These are phyloP conservation scores for Didymella glomerata DNA, from an alignment of 2,329 filamentous ascomycete genomes.

Conservation along the genomic window DNA sequence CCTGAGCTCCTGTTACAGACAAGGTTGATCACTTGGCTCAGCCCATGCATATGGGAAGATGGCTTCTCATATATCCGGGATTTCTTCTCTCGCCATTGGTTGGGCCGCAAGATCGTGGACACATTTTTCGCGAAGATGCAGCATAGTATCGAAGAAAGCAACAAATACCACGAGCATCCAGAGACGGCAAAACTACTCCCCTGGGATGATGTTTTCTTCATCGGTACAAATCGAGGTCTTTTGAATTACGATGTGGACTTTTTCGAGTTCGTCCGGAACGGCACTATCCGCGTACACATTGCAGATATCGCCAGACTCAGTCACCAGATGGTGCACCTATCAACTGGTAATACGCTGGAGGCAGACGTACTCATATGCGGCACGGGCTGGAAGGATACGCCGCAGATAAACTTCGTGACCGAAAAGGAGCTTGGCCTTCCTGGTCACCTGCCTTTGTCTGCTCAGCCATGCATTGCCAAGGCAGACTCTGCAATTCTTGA, in stretches of 20 bases:
- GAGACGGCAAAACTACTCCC: slow-evolving; percentile 54
- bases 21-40: slow-evolving; percentile 75
- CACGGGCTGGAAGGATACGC: slow-evolving; percentile 66
- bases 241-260: slow-evolving; percentile 67
- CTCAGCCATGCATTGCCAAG: slow-evolving; percentile 23
- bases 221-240: slow-evolving; percentile 64
- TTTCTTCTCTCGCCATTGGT: slow-evolving; percentile 64
- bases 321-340: slow-evolving; percentile 58
- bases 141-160: slow-evolving; percentile 59
- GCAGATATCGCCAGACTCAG: slow-evolving; percentile 63
- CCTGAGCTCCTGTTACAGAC: slow-evolving; percentile 72
- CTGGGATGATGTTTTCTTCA: slow-evolving; percentile 59
- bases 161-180: slow-evolving; percentile 55
- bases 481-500: slow-evolving; percentile 63
- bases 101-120: slow-evolving; percentile 65
- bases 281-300: slow-evolving; percentile 63
- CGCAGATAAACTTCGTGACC: slow-evolving; percentile 61
- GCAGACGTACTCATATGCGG: slow-evolving; percentile 63
- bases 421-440: slow-evolving; percentile 39
- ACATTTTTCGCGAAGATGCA: slow-evolving; percentile 65
- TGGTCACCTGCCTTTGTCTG: slow-evolving; percentile 17
- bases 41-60: slow-evolving; percentile 76
- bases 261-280: slow-evolving; percentile 63
- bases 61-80: slow-evolving; percentile 64
- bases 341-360: slow-evolving; percentile 54